phyloP scores from a whole-genome alignment of 2,329 filamentous ascomycete species.

The Phoma herbarum region DNA sequence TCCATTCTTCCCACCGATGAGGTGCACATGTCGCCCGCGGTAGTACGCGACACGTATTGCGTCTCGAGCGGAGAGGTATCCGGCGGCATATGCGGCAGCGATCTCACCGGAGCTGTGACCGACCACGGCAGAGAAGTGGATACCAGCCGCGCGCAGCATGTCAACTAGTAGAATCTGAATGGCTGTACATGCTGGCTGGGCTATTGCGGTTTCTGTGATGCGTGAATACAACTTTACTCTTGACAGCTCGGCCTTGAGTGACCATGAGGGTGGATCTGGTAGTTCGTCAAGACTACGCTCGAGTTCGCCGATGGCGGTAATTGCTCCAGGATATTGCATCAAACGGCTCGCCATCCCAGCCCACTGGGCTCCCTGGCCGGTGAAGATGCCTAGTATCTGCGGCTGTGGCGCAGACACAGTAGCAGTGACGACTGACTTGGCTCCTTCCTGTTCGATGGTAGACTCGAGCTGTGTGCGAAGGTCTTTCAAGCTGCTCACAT shows the following conservation, averaged over 20 bases:
- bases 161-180: constrained; percentile 36
- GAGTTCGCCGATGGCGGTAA: constrained; percentile 23
- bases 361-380: constrained; percentile 45
- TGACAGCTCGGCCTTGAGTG: constrained; percentile 24
- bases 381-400: constrained; percentile 30
- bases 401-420: background rate
- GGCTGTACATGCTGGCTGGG: constrained; percentile 38
- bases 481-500: background rate
- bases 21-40: constrained; percentile 24
- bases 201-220: constrained; percentile 21
- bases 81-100: constrained; percentile 33
- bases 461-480: background rate
- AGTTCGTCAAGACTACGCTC: constrained; percentile 5
- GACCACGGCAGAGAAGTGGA: constrained; percentile 17
- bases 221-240: constrained; percentile 10
- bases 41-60: constrained; percentile 28
- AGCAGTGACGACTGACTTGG: background rate
- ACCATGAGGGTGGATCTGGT: constrained; percentile 27
- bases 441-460: background rate
- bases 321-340: constrained; percentile 26
- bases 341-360: constrained; percentile 32
- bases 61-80: constrained; percentile 28
- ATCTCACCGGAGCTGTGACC: constrained; percentile 43
- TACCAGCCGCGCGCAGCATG: constrained; percentile 24
- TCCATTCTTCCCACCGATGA: background rate